Evolutionary conservation across 1,284 basidiomycete genomes (phyloP).

Genomic region (Salmacisia buchloeana): DNA sequence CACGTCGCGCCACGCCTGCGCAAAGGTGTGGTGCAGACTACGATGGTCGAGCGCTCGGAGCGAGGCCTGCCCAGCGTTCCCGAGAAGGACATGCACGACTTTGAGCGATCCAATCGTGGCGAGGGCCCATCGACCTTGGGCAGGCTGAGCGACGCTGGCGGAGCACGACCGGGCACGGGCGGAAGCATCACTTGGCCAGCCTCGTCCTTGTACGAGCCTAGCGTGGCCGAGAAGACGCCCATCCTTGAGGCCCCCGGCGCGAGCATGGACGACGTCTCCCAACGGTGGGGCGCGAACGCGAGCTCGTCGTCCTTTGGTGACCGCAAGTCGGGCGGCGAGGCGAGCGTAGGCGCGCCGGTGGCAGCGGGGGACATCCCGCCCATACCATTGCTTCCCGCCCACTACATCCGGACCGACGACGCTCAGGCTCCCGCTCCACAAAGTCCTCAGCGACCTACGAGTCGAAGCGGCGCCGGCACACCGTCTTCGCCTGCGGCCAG

Average conservation of each 20-base stretch:
- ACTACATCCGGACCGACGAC: no score
- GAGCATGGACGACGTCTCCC: no score
- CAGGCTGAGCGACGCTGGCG: background rate
- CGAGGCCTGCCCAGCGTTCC: background rate
- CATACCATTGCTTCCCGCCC: no score
- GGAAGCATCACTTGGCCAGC: background rate
- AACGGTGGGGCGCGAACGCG: no score
- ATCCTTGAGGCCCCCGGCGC: background rate
- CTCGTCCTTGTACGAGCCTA: background rate
- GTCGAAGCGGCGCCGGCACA: no score
- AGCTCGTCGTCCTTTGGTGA: no score
- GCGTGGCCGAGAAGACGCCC: background rate
- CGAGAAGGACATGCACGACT: background rate
- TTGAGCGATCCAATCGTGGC: background rate
- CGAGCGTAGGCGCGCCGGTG: no score
- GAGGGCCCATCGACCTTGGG: background rate
- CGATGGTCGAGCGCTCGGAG: background rate
- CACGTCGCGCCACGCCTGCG: background rate
- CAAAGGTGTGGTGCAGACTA: background rate
- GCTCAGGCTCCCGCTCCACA: no score
- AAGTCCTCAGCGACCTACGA: no score
- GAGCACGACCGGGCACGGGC: background rate
- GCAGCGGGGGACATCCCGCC: no score
- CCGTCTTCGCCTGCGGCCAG: background rate
- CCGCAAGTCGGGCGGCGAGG: no score